These are phyloP conservation scores for Dactylonectria macrodidyma DNA, from an alignment of 2,329 filamentous ascomycete genomes.

Conservation along the genomic window DNA sequence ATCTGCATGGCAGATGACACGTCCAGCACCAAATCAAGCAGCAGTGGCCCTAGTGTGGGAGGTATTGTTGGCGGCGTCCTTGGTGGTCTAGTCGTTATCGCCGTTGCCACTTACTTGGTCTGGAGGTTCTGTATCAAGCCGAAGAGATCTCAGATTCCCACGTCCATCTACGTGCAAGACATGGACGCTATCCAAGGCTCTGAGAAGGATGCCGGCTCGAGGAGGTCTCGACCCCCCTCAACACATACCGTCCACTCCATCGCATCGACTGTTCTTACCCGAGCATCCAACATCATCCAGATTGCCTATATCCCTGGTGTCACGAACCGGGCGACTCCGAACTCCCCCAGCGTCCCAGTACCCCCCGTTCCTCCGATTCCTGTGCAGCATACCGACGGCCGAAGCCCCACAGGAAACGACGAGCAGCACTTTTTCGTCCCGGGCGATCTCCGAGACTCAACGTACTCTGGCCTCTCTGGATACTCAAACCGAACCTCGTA, in stretches of 20 bases:
- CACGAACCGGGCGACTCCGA: conserved; percentile 89
- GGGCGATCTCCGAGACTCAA: conserved; percentile 90
- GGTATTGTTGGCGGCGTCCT: conserved; percentile 94
- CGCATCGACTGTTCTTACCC: conserved; percentile 93
- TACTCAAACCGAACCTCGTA: conserved; percentile 74
- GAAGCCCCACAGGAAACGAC: conserved; percentile 68
- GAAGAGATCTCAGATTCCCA: conserved; percentile 74
- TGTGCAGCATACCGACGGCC: conserved; percentile 67
- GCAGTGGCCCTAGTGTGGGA: conserved; percentile 77
- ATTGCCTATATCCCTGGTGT: conserved; percentile 99
- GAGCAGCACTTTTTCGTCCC: conserved; percentile 96
- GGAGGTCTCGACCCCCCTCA: conserved; percentile 75
- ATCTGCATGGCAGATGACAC: conserved; percentile 58
- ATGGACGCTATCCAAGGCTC: conserved; percentile 59
- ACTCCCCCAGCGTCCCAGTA: conserved; percentile 85
- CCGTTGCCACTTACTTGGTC: conserved; percentile 82
- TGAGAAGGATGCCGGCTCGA: conserved; percentile 62
- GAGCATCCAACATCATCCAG: conserved; percentile 98
- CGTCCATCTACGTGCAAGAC: conserved; percentile 70
- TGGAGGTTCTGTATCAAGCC: conserved; percentile 92
- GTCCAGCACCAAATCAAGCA: conserved; percentile 38
- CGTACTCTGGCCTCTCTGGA: conserved; percentile 83
- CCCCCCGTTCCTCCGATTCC: conserved; percentile 97
- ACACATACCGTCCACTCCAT: conserved; percentile 92
- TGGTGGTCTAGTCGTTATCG: conserved; percentile 84